Conservation (phyloP, 2,329 filamentous ascomycete genomes). For the Neonectria coccinea region DNA sequence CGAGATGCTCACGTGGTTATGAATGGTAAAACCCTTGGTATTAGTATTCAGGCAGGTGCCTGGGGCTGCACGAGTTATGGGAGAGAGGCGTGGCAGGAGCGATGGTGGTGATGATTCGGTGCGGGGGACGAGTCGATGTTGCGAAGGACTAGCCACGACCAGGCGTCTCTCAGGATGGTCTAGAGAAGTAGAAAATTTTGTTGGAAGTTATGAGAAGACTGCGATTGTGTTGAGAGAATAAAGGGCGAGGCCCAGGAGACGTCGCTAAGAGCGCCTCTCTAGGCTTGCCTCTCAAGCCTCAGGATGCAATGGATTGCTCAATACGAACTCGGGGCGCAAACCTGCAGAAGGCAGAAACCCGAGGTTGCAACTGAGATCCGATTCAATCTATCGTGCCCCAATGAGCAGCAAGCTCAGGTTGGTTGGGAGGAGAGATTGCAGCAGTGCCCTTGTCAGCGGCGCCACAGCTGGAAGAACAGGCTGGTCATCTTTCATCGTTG, state of each 20-base stretch:
- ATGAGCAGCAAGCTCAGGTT: neutral
- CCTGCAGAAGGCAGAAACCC: slow-evolving; percentile 26
- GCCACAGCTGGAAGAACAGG: neutral
- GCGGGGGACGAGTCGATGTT: neutral
- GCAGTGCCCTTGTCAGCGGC: neutral
- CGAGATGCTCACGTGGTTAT: slow-evolving; percentile 12
- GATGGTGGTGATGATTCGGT: neutral
- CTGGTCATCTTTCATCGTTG: neutral
- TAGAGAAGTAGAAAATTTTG: neutral
- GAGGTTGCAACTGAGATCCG: slow-evolving; percentile 1
- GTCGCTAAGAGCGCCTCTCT: neutral
- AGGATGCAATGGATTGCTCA: slow-evolving; percentile 9
- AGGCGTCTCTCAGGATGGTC: neutral
- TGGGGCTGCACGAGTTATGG: neutral
- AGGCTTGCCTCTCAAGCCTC: neutral
- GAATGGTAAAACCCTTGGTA: slow-evolving; percentile 6
- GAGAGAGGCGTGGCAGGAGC: neutral
- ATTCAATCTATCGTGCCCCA: neutral
- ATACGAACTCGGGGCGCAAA: slow-evolving; percentile 33
- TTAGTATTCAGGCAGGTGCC: neutral
- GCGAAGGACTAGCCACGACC: neutral
- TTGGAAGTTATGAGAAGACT: neutral
- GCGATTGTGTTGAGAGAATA: neutral
- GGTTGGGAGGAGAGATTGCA: neutral
- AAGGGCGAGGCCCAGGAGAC: neutral